phyloP scores from a whole-genome alignment of 306 rosid species.

The Morella rubra region DNA sequence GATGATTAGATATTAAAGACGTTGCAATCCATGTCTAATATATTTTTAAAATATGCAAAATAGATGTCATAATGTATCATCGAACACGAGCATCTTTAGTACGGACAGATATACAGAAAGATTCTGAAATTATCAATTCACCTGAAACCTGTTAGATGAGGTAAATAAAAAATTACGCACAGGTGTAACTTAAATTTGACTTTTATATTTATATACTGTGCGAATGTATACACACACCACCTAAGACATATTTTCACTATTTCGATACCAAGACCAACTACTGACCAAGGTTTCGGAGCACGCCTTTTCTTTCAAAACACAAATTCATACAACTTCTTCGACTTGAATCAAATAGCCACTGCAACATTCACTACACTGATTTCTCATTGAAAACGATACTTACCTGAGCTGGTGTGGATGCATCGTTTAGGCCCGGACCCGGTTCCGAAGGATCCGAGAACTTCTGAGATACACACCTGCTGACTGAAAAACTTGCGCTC shows the following conservation, averaged over 20 bases:
- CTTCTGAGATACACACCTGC: slow-evolving; percentile 33
- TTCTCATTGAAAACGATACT: neutral
- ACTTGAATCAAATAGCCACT: too few relatives aligned
- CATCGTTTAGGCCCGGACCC: slow-evolving; percentile 36
- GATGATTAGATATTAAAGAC: neutral
- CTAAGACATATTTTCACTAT: neutral
- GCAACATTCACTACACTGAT: too few relatives aligned
- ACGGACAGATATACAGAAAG: too few relatives aligned
- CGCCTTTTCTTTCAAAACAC: neutral
- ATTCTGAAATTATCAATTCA: too few relatives aligned
- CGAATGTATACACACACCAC: neutral
- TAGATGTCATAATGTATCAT: too few relatives aligned
- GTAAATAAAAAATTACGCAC: neutral
- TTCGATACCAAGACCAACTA: neutral
- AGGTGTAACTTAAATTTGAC: neutral
- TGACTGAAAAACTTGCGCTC: slow-evolving; percentile 23
- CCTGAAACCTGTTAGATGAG: too few relatives aligned
- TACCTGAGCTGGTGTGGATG: slow-evolving; percentile 41
- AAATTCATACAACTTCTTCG: too few relatives aligned
- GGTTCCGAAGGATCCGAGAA: slow-evolving; percentile 32
- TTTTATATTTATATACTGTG: neutral
- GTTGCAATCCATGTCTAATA: too few relatives aligned
- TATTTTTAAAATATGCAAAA: too few relatives aligned
- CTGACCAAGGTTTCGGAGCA: neutral
- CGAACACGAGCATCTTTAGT: too few relatives aligned